phyloP scores from a whole-genome alignment of 805 yeast genomes.

The Blastobotrys americana region DNA sequence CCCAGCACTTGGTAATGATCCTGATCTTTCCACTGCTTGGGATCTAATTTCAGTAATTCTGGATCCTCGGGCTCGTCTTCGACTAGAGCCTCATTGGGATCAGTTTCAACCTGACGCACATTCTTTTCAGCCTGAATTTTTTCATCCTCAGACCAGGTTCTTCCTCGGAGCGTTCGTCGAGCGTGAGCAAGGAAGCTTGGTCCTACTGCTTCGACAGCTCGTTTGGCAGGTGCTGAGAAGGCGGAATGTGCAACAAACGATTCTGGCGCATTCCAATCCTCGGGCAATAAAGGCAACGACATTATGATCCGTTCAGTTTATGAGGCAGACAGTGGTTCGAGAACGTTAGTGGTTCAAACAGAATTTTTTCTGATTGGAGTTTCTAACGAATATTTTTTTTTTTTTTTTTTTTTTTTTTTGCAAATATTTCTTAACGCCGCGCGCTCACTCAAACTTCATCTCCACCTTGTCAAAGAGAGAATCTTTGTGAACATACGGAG shows the following conservation, averaged over 20 bases:
- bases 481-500: too few relatives aligned
- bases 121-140: slow-evolving; percentile 85
- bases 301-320: too few relatives aligned
- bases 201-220: slow-evolving; percentile 95
- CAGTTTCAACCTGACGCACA: slow-evolving; percentile 63
- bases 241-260: slow-evolving; percentile 24
- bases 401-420: too few relatives aligned
- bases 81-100: slow-evolving; percentile 43
- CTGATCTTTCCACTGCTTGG: slow-evolving; percentile 96
- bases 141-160: slow-evolving; percentile 98
- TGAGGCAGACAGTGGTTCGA: too few relatives aligned
- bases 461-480: too few relatives aligned
- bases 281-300: slow-evolving; percentile 23
- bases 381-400: too few relatives aligned
- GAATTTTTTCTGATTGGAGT: too few relatives aligned
- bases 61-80: slow-evolving; percentile 62
- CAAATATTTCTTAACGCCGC: too few relatives aligned
- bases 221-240: slow-evolving; percentile 29
- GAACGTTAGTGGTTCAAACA: too few relatives aligned
- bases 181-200: slow-evolving; percentile 95
- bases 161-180: slow-evolving; percentile 89
- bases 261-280: slow-evolving; percentile 22
- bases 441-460: too few relatives aligned
- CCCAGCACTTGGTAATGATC: slow-evolving; percentile 97
- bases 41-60: slow-evolving; percentile 78